phyloP scores from a whole-genome alignment of 345 rosid species.

The Rubroshorea leprosula region DNA sequence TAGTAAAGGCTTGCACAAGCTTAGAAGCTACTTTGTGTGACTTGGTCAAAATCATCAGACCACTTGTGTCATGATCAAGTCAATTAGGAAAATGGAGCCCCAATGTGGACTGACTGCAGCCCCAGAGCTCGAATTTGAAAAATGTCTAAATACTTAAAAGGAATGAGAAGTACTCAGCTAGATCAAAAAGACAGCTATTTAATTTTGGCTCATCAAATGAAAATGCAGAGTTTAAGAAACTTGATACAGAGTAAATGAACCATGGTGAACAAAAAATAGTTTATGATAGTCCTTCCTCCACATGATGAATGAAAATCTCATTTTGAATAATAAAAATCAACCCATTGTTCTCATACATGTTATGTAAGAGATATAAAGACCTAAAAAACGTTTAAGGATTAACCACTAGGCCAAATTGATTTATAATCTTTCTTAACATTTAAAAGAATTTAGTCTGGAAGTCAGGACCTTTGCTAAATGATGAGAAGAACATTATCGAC shows the following conservation, averaged over 20 bases:
- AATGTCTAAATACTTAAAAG: constrained; percentile 3
- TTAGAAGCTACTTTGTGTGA: constrained; percentile 74
- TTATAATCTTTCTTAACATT: too few species aligned
- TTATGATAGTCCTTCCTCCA: neutral
- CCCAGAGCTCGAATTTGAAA: constrained; percentile 24
- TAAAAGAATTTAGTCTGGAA: too few species aligned
- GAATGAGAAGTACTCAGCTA: neutral
- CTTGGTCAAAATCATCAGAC: constrained; percentile 62
- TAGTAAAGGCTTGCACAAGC: constrained; percentile 80
- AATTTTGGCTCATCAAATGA: neutral
- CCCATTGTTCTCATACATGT: too few species aligned
- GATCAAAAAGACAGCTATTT: neutral
- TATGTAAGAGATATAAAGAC: too few species aligned
- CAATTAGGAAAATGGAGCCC: constrained; percentile 87
- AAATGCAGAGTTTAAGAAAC: neutral
- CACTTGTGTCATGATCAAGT: constrained; percentile 90
- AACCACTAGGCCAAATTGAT: too few species aligned
- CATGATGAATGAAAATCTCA: too few species aligned
- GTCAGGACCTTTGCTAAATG: too few species aligned
- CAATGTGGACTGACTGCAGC: constrained; percentile 1
- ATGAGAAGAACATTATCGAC: too few species aligned
- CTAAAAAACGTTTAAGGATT: too few species aligned
- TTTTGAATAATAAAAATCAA: too few species aligned
- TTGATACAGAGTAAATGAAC: neutral
- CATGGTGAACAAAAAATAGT: neutral